Evolutionary conservation across 169 alveolate species (phyloP), one percentile per base, ranked within the genome.

Genomic region (Eimeria necatrix): DNA sequence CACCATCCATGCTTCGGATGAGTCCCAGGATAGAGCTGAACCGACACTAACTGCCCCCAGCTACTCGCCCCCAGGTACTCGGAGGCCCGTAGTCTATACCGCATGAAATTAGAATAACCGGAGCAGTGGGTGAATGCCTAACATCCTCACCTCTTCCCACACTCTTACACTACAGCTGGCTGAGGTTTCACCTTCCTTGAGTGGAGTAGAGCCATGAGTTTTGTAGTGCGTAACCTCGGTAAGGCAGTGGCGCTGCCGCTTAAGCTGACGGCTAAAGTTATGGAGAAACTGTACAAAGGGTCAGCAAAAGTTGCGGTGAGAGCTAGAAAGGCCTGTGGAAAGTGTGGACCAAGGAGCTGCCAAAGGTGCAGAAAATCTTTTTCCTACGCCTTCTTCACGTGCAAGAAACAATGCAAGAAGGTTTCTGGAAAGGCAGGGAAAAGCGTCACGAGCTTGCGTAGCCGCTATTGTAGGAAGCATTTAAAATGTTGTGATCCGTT

Each of bases 201-300:
- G 41, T 32, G 41, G 41, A 32, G 86, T n/a, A 20, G 24, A 0
- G 64, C 64, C 53, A 81, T 81, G 90, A 51, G 71, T 71, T 81
- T 53, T 18, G 24, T 81, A 52, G 53, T 26, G 9, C 73, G 74
- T 81, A 71, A 14, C 90, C 12, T 81, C 90, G 90, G 20, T 48
- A 81, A 81, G 74, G 90, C 18, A 64, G 90, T 56, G 53, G 90
- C 73, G 12, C 20, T 81, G 22, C 74, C 90, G 16, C 22, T 24
- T 7, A 81, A 52, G 32, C 20, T 81, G 48, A 26, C 90, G 10
- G 53, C 73, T 18, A 52, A 53, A 24, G 41, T 52, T 24, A 14
- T 56, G 56, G 32, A 18, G 12, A 81, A 26, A 12, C 7, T 51
- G 53, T 4, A 71, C 53, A 26, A 9, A 14, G 59, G 32, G 8